Percentiles rank a stretch among this genome's conserved stretches.
These are phyloP conservation scores for Tulasnella calospora DNA, from an alignment of 768 basidiomycete species.

Conservation along the genomic window DNA sequence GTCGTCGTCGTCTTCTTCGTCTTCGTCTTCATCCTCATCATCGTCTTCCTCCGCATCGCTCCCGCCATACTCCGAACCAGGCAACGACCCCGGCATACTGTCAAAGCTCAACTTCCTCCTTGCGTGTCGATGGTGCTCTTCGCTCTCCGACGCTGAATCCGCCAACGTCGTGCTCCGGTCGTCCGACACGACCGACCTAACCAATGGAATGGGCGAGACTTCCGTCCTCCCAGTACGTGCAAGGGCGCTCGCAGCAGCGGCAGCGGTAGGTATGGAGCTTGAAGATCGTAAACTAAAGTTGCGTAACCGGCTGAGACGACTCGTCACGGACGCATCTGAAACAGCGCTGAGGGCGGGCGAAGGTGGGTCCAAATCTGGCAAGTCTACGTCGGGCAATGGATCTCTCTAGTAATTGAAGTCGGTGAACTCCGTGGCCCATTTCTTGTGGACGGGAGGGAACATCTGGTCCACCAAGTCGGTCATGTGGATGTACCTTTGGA, in stretches of 20 bases:
- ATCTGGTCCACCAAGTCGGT: constrained; percentile 99
- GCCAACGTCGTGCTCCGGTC: constrained; percentile 27
- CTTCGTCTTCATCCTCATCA: constrained; percentile 50
- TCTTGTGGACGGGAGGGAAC: constrained; percentile 93
- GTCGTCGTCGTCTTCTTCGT: constrained; percentile 30
- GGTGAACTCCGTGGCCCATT: constrained; percentile 84
- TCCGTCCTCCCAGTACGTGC: constrained; percentile 5
- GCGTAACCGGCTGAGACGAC: constrained; percentile 31
- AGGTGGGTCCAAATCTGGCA: constrained; percentile 75
- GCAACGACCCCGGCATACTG: constrained; percentile 82
- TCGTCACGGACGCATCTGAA: constrained; percentile 59
- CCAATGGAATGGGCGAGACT: constrained; percentile 9
- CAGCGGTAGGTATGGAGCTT: constrained; percentile 34
- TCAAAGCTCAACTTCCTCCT: constrained; percentile 51
- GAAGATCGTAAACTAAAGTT: constrained; percentile 22
- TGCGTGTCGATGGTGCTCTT: constrained; percentile 41
- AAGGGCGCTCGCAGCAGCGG: constrained; percentile 28
- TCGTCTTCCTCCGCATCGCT: constrained; percentile 39
- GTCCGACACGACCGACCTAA: not conserved
- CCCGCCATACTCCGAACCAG: constrained; percentile 38
- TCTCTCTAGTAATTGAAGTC: constrained; percentile 97
- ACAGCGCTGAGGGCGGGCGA: constrained; percentile 83
- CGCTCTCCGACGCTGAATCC: constrained; percentile 32
- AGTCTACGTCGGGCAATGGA: constrained; percentile 67
- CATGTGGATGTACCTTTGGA: constrained; percentile 45